Conservation (phyloP, 345 rosid species). For the Ceriops zippeliana region DNA sequence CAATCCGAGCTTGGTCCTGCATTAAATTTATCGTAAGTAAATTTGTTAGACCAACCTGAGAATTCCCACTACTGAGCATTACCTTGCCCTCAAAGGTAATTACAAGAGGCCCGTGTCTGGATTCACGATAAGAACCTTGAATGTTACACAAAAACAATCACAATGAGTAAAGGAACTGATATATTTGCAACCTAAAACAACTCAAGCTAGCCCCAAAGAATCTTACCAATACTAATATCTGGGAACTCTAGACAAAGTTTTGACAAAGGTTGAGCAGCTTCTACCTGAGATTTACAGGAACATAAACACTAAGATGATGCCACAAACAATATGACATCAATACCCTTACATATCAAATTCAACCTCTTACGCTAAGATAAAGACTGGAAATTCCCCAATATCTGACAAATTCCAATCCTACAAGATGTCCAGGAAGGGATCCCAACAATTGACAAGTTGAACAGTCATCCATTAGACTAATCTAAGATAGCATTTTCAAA, state of each 20-base stretch:
- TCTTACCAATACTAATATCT: constrained; percentile 71
- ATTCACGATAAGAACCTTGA: constrained; percentile 71
- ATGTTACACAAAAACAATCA: constrained; percentile 18
- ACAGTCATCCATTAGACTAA: background rate
- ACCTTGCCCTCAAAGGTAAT: constrained; percentile 81
- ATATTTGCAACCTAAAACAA: background rate
- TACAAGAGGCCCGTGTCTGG: constrained; percentile 62
- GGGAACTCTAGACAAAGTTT: constrained; percentile 86
- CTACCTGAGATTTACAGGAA: constrained; percentile 52
- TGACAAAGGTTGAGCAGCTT: constrained; percentile 71
- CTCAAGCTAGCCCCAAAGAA: background rate
- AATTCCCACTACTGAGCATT: constrained; percentile 1
- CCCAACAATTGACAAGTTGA: background rate
- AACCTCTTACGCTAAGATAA: background rate
- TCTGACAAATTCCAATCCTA: no score
- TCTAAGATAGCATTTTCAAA: background rate
- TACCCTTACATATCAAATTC: background rate
- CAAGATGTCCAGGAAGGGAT: background rate
- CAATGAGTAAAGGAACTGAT: constrained; percentile 14
- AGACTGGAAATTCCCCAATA: no score
- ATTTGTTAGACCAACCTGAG: background rate
- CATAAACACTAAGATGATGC: constrained; percentile 1
- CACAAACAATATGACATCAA: constrained; percentile 4
- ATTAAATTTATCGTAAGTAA: constrained; percentile 5
- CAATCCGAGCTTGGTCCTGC: constrained; percentile 59